Evolutionary conservation across 164 flowering plant genomes (phyloP).

Genomic region (Magnolia officinalis): DNA sequence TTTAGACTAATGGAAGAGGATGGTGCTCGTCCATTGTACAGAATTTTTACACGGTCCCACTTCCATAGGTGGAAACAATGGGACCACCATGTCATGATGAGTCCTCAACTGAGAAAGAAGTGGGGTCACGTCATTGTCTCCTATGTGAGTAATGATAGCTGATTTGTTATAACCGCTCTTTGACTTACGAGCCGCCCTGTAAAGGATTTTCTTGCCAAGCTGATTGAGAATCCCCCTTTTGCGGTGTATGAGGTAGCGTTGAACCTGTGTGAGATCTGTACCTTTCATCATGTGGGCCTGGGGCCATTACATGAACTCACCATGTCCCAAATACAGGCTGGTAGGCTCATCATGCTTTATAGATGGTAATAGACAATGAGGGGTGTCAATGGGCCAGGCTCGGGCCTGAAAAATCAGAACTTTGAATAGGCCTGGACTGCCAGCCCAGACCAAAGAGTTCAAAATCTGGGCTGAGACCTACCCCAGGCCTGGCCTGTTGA

Average conservation of each 20-base stretch:
- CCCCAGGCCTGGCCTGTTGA: too few relatives aligned
- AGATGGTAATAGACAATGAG: neutral
- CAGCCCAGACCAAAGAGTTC: too few relatives aligned
- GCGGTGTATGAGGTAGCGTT: neutral
- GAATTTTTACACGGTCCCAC: neutral
- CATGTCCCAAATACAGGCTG: neutral
- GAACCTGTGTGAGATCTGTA: neutral
- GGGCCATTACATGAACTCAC: too few relatives aligned
- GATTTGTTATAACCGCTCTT: neutral
- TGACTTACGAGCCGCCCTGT: neutral
- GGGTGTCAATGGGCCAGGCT: neutral
- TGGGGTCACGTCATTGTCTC: neutral
- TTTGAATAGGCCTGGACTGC: too few relatives aligned
- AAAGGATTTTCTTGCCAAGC: neutral
- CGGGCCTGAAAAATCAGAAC: too few relatives aligned
- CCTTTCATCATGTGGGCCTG: neutral
- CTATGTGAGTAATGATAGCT: neutral
- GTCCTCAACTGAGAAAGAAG: neutral
- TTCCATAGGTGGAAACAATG: neutral
- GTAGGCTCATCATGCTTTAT: neutral
- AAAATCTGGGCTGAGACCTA: too few relatives aligned
- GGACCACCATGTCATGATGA: neutral
- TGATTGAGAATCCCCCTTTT: neutral
- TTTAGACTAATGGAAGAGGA: neutral
- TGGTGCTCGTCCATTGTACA: neutral